These are phyloP conservation scores for Oemleria cerasiformis DNA, from an alignment of 306 rosid species.

Conservation along the genomic window DNA sequence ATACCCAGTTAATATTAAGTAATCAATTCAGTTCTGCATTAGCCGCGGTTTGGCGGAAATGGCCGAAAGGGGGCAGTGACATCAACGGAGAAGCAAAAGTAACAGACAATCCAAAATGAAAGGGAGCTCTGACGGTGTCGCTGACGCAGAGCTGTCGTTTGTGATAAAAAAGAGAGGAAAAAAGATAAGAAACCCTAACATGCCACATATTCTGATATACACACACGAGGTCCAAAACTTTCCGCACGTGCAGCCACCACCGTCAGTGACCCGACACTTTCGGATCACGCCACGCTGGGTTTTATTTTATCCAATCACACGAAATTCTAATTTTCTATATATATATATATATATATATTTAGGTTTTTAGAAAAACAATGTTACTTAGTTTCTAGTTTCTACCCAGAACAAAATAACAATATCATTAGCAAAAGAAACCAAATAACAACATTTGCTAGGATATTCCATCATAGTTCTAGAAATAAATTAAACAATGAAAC, in stretches of 20 bases:
- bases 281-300: not conserved
- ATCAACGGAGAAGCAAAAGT: too few relatives aligned
- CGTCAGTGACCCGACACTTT: not conserved
- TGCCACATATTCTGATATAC: not conserved
- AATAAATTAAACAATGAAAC: too few relatives aligned
- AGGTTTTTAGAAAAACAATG: not conserved
- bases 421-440: too few relatives aligned
- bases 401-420: too few relatives aligned
- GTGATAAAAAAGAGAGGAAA: not conserved
- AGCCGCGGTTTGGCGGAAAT: too few relatives aligned
- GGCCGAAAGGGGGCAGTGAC: too few relatives aligned
- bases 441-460: too few relatives aligned
- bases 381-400: not conserved
- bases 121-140: too few relatives aligned
- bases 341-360: not conserved
- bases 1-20: too few relatives aligned
- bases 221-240: not conserved
- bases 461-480: too few relatives aligned
- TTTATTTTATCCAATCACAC: constrained; percentile 3
- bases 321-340: not conserved
- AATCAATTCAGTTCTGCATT: too few relatives aligned
- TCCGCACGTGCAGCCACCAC: not conserved
- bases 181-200: not conserved
- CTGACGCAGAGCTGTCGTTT: not conserved
- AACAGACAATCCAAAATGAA: too few relatives aligned